Evolutionary conservation across 2,329 filamentous ascomycete species (phyloP).

Genomic region (Sarocladiaceae sp.): DNA sequence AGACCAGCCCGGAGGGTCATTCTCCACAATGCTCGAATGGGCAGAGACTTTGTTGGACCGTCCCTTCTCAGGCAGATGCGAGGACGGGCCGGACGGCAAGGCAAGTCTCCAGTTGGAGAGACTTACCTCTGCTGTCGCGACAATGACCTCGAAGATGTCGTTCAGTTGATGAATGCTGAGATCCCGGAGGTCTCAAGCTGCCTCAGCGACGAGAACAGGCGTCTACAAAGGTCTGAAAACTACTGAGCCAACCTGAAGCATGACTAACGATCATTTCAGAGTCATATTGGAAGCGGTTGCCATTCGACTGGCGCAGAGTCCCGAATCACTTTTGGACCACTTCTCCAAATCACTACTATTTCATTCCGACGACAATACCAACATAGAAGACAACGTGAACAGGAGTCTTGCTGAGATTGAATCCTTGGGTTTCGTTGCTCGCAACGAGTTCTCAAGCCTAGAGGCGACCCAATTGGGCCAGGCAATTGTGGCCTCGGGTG

Average conservation of each 20-base stretch:
- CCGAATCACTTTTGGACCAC: slow-evolving; percentile 63
- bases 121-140: slow-evolving; percentile 72
- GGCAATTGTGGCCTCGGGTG: slow-evolving; percentile 67
- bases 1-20: slow-evolving; percentile 67
- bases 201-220: slow-evolving; percentile 60
- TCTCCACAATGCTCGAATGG: slow-evolving; percentile 71
- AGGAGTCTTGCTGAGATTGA: slow-evolving; percentile 55
- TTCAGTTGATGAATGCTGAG: slow-evolving; percentile 68
- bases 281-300: slow-evolving; percentile 69
- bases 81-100: slow-evolving; percentile 72
- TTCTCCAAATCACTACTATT: slow-evolving; percentile 63
- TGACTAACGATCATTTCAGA: slow-evolving; percentile 31
- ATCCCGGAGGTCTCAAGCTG: slow-evolving; percentile 67
- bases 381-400: slow-evolving; percentile 51
- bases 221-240: slow-evolving; percentile 58
- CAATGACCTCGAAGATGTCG: slow-evolving; percentile 63
- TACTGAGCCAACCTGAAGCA: background rate
- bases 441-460: slow-evolving; percentile 47
- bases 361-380: slow-evolving; percentile 45
- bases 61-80: slow-evolving; percentile 80
- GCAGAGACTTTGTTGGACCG: slow-evolving; percentile 70
- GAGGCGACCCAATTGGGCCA: slow-evolving; percentile 61
- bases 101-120: slow-evolving; percentile 73
- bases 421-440: slow-evolving; percentile 48
- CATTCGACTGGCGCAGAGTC: slow-evolving; percentile 62